Evolutionary conservation across 2,329 filamentous ascomycete species (phyloP), one percentile per base, ranked within the genome.

Genomic region (Talaromyces islandicus): DNA sequence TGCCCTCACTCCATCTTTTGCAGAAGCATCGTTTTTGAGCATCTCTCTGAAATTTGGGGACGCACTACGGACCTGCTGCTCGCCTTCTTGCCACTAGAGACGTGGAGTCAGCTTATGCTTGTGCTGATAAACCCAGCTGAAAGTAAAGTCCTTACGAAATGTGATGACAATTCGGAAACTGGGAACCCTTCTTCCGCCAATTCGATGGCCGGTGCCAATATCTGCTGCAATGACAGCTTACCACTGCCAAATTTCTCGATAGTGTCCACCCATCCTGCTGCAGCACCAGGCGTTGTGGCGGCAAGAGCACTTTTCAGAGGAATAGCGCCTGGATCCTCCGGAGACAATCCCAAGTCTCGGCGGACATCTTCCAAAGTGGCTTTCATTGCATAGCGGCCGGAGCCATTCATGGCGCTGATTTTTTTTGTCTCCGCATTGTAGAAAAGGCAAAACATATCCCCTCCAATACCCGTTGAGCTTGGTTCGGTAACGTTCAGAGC

Each of bases 361-460:
- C 90, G 84, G 58, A 96, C 82, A 32, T 80, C 81, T 57, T 91
- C 87, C 0, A 95, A 80, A 0, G 87, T 89, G 64, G 79, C 86
- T 41, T 88, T 85, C 56, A 77, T 81, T 4, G 90, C 87, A 3
- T 91, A 85, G 29, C 94, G 87, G n/a, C 94, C 94, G 1, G 92
- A 97, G 21, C 92, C 94, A 74, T 99, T 99, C 74, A 97, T 79
- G 10, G 92, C 90, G 58, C 87, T 88, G 9, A 97, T 88, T 64
- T 89, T 89, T 70, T 89, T 89, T 0, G 88, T 90, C 67, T 88
- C 84, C 48, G 91, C 91, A 71, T 95, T 85, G 79, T 93, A 97
- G 81, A 86, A 97, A 38, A 97, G 85, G 74, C 92, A 92, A 78
- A 97, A 99, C 87, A 96, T 92, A 77, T 99, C 94, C 64, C 94